Base-by-base conservation (phyloP, 1,284 basidiomycete species). In the Calocybe gambosa region DNA sequence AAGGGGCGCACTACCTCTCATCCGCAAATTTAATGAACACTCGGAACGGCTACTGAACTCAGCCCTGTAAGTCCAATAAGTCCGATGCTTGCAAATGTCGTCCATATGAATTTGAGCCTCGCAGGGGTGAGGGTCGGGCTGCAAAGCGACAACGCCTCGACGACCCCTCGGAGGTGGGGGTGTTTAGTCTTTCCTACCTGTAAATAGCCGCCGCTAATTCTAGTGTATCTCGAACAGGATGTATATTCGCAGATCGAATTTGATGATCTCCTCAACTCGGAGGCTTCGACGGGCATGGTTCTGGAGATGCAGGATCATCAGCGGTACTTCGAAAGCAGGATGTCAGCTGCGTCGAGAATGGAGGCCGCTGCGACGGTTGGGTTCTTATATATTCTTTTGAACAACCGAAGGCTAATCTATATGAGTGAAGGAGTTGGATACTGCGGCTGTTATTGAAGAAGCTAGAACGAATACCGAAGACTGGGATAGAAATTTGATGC, bases 21-120 rank as follows among this genome's bases (percentile, higher is more conserved):
- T 99, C 57, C 78, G 96, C 35, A 87, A 95, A 57, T 99, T 99
- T 70, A 99, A 99, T 60, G 92, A 97, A 59, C 96, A 99, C 65
- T 95, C 92, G 0, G 89, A 94, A 57, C 75, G 92, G 53, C 68
- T 98, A 12, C 71, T 98, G 21, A 86, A 87, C 47, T 78, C 85
- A 37, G 80, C 85, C 4, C 58, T 88, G 85, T 85, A 60, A 67
- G 26, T 39, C 6, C 28, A 9, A 26, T 26, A 26, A n/a, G n/a
- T n/a, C 37, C 7, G 13, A 26, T 7, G 33, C 34, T 18, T 23
- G 13, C 41, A 29, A 44, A 39, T 44, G n/a, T 26, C 48, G n/a
- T 26, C 48, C 23, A 10, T 20, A 2, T 10, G 33, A 33, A 19
- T 26, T 16, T 29, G 13, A 13, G 6, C 20, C 29, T 43, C 13